Base-by-base conservation (phyloP, 2,329 filamentous ascomycete genomes). In the Trichocomaceae sp. region DNA sequence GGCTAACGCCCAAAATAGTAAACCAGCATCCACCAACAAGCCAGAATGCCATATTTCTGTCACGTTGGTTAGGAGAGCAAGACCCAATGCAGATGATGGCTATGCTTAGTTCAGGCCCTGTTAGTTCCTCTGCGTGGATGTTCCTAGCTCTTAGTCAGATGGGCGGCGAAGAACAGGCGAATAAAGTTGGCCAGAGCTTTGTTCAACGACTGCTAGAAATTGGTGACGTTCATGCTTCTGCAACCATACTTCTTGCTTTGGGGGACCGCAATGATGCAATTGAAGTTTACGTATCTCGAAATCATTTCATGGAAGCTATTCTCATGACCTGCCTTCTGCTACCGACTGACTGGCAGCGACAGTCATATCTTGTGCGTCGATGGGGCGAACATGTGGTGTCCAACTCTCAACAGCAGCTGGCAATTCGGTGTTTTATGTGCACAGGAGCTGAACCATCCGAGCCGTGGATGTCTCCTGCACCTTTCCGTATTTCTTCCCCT, bases 51-150 rank as follows among this genome's bases (percentile, higher is more conserved):
- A 88, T 97, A 50, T 79, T 97, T 39, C 79, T 99, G 4, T 81
- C 89, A 1, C 95, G 95, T 70, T 99, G 93, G 93, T 81, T 99
- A 0, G 90, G 91, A 13, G 88, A 96, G 58, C 83, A 89, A 37
- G 85, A 90, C 57, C 81, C 86, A 0, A 90, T 96, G 63, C 80
- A 90, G 41, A 88, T 96, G 81, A 81, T 84, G 10, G 83, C 88
- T 2, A 88, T 86, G 75, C 74, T 84, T 37, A 76, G 83, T 44
- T 87, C 90, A 0, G 84, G 92, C 61, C 86, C 88, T n/a, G 91
- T 93, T 81, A 92, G 90, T 9, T 90, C 88, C 2, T 88, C 89
- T 0, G 93, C 97, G 71, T 99, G 93, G 93, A 96, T 99, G 90
- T 75, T 97, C 56, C 76, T 99, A 35, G 92, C 93, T 10, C 74